phyloP scores from a whole-genome alignment of 2,329 filamentous ascomycete species.

The Colletotrichum endophyticum region DNA sequence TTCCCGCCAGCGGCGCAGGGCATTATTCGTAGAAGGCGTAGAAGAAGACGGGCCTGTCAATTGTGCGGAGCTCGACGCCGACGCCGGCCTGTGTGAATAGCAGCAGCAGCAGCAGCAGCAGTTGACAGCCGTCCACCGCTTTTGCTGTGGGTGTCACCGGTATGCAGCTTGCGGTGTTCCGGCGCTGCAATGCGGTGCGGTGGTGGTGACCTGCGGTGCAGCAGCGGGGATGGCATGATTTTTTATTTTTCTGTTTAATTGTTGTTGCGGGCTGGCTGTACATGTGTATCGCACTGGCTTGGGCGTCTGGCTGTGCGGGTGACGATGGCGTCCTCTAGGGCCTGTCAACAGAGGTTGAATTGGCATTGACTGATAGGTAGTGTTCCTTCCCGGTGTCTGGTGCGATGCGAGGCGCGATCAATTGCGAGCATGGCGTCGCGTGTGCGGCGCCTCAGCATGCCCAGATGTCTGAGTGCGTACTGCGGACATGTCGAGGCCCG shows the following conservation, averaged over 20 bases:
- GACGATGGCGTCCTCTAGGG: neutral
- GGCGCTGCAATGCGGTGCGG: neutral
- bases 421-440: neutral
- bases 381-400: neutral
- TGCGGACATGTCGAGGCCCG: neutral
- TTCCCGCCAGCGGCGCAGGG: neutral
- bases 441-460: neutral
- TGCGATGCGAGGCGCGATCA: neutral
- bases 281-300: neutral
- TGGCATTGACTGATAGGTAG: neutral
- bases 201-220: neutral
- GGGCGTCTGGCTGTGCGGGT: neutral
- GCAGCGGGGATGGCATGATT: slow-evolving; percentile 14
- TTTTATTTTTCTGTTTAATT: neutral
- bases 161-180: slow-evolving; percentile 6
- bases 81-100: neutral
- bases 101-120: neutral
- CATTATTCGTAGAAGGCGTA: neutral
- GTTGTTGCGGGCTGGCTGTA: neutral
- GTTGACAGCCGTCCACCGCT: neutral
- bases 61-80: neutral
- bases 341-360: neutral
- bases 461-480: neutral
- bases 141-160: neutral
- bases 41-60: neutral